Evolutionary conservation across 306 rosid species (phyloP), one percentile per base, ranked within the genome.

Genomic region (Medicago lupulina): DNA sequence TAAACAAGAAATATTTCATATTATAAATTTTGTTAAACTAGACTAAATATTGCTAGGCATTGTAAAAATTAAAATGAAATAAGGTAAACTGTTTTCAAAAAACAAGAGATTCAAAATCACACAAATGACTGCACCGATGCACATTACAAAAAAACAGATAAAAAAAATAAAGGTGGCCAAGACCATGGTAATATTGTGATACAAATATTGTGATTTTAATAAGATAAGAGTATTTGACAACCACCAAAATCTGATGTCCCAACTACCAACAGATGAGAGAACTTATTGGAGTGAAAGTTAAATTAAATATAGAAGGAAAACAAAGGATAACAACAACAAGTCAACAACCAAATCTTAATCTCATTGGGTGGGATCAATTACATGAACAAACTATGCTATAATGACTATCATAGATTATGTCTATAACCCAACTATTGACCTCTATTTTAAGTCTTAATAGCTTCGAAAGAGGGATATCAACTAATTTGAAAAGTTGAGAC

Each of bases 141-240:
- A 63, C 50, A 64, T 53, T 39, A 51, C 60, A 64, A 62, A 61
- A 53, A 17, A 79, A 65, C 69, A 28, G 5, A 44, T n/a, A 11
- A 57, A 16, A 55, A 65, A 73, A 64, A 23, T 18, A 59, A 74
- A 36, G 55, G 11, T 16, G 49, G 49, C 50, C 34, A 62, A 21
- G 55, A 68, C 73, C 67, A 51, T 73, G 76, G 57, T 25, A 36
- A 77, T 40, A 57, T 16, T 69, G 61, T 34, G 67, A 53, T 59
- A 31, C 39, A 46, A 31, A 47, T 36, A 54, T 16, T 69, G 61
- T 18, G 64, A 83, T 15, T 51, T 62, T 65, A 76, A 49, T 65
- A 76, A 49, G 36, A 38, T 44, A 31, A 44, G 78, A 61, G 44
- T 15, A 51, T 73, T 62, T 43, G 75, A 59, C 85, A 77, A 84